Conservation (phyloP, 2,329 filamentous ascomycete genomes). For the Pseudophaeomoniella oleicola region DNA sequence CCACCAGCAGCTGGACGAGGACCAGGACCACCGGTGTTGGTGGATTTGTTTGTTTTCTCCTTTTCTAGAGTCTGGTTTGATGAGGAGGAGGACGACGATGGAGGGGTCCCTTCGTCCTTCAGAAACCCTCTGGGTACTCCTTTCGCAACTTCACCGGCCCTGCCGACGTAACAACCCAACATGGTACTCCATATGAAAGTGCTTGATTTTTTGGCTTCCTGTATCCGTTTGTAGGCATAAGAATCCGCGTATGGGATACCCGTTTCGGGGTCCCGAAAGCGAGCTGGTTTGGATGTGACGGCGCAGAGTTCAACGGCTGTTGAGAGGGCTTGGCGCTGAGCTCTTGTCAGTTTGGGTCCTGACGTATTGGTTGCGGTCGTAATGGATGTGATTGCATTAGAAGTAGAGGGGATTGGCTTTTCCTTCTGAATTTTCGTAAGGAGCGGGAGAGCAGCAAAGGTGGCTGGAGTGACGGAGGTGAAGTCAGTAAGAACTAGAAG, state of each 20-base stretch:
- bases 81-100: too few species aligned
- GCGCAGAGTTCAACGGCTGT: conserved; percentile 47
- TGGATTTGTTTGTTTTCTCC: too few species aligned
- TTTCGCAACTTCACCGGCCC: conserved; percentile 38
- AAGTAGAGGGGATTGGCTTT: conserved; percentile 8
- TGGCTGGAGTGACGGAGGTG: conserved; percentile 38
- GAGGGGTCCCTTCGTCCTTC: conserved; percentile 12
- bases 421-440: conserved; percentile 28
- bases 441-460: conserved; percentile 8
- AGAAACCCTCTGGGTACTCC: conserved; percentile 71
- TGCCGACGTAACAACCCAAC: conserved; percentile 69
- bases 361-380: conserved; percentile 1
- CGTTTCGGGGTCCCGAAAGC: conserved; percentile 73
- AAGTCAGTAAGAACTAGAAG: conserved; percentile 46
- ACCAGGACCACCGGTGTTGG: too few species aligned
- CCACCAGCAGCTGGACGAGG: too few species aligned
- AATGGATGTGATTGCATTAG: conserved; percentile 1
- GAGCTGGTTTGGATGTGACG: conserved; percentile 68
- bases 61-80: too few species aligned
- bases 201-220: conserved; percentile 61
- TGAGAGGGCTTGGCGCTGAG: conserved; percentile 13
- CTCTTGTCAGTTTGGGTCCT: conserved; percentile 12
- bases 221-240: conserved; percentile 49
- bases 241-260: conserved; percentile 68
- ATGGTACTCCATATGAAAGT: conserved; percentile 68